These are phyloP conservation scores for Ceratocystis cubensis DNA, from an alignment of 2,329 filamentous ascomycete species.

Conservation along the genomic window DNA sequence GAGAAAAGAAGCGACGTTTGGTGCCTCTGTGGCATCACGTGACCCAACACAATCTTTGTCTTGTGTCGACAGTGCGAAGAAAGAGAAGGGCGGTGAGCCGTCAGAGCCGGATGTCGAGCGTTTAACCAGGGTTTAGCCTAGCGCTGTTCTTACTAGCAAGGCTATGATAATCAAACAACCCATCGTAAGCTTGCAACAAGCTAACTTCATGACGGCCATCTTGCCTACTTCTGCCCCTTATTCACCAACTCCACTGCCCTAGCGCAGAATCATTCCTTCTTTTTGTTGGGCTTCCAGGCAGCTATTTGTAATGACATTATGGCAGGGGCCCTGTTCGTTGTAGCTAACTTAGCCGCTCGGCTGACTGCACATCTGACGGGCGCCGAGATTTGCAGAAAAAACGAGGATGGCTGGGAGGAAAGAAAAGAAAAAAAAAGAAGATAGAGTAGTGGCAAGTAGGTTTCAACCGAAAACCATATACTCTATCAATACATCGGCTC, in stretches of 20 bases:
- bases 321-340: neutral
- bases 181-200: neutral
- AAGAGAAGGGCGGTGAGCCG: neutral
- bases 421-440: neutral
- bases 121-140: constrained; percentile 2
- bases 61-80: neutral
- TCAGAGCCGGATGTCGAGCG: neutral
- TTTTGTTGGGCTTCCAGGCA: neutral
- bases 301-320: neutral
- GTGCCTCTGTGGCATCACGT: neutral
- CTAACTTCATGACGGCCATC: neutral
- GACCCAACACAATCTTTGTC: neutral
- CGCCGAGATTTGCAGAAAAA: constrained; percentile 3
- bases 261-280: neutral
- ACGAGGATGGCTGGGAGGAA: neutral
- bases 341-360: constrained; percentile 2
- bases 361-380: neutral
- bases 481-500: neutral
- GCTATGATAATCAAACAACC: neutral
- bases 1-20: neutral
- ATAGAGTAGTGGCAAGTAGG: neutral
- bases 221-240: neutral
- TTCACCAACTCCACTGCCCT: neutral
- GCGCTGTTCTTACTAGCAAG: neutral
- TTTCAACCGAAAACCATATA: neutral